Conservation (phyloP, 2,329 filamentous ascomycete species). For the Arthrobotrys sphaeroides region DNA sequence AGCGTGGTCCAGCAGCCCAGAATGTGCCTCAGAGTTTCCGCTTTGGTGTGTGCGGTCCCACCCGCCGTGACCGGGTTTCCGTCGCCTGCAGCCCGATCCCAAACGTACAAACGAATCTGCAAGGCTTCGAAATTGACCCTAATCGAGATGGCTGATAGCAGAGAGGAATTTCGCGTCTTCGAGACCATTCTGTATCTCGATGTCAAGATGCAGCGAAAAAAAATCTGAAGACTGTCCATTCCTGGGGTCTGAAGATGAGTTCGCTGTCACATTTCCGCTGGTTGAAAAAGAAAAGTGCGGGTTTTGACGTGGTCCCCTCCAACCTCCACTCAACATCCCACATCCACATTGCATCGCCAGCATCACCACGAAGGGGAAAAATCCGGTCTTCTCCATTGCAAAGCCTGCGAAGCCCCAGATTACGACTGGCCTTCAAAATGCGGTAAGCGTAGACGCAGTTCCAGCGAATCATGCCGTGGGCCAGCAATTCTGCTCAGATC, state of each 20-base stretch:
- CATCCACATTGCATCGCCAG: slow-evolving; percentile 6
- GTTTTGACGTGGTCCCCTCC: slow-evolving; percentile 25
- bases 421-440: slow-evolving; percentile 27
- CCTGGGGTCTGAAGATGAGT: slow-evolving; percentile 12
- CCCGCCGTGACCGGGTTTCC: slow-evolving; percentile 15
- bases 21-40: not conserved
- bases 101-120: not conserved
- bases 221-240: slow-evolving; percentile 10
- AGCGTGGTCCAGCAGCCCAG: not conserved
- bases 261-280: slow-evolving; percentile 35
- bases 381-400: slow-evolving; percentile 2
- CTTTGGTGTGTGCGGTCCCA: slow-evolving; percentile 16
- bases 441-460: slow-evolving; percentile 37
- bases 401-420: slow-evolving; percentile 8
- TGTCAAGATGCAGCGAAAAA: not conserved
- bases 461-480: slow-evolving; percentile 36
- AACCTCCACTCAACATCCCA: slow-evolving; percentile 24
- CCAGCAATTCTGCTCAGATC: slow-evolving; percentile 4
- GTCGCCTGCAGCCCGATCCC: slow-evolving; percentile 4
- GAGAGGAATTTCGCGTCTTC: not conserved
- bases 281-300: slow-evolving; percentile 24
- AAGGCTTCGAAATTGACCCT: slow-evolving; percentile 3
- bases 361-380: not conserved
- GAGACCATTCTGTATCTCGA: not conserved
- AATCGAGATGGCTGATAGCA: slow-evolving; percentile 14